Base-by-base conservation (phyloP, 2,329 filamentous ascomycete species). In the Anthostomella pinea region DNA sequence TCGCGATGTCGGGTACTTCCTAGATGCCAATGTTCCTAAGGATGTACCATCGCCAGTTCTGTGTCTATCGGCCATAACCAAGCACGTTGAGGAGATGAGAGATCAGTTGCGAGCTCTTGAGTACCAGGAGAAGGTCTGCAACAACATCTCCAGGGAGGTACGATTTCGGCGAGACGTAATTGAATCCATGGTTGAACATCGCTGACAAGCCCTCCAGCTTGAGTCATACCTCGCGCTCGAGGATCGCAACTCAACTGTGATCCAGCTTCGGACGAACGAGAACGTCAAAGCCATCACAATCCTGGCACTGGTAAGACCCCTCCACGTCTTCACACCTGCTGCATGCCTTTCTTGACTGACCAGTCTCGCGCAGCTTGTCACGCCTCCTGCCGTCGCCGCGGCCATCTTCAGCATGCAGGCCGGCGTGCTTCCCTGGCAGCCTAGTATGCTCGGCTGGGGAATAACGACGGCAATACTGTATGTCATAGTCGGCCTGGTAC, bases 41-140 rank as follows among this genome's bases (percentile, higher is more conserved):
- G 23, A 30, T 19, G 19, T 19, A 8, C 8, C 17, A n/a, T 14
- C 25, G 5, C 33, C 36, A 13, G 29, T 29, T 6, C 17, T 35
- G 16, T 41, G 30, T 23, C 25, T 41, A 8, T 17, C 20, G n/a
- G 39, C 30, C 5, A 31, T 41, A 16, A 31, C 20, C 6, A 41
- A 37, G n/a, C 39, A 37, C 27, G 17, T 41, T 13, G 34, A 41
- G 25, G 39, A 37, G 25, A 41, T 37, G 39, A 36, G 27, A 20
- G 33, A 25, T 16, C 33, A 33, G 21, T 25, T 41, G 9, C 20
- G 22, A 6, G 25, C 29, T 6, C 28, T 37, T 9, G 23, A 37
- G 11, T 24, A 37, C 22, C 30, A 37, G 25, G 33, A 41, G 21
- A 37, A 34, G 25, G 20, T 41, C 11, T 41, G 39, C 21, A 41